Evolutionary conservation across 768 basidiomycete species (phyloP), one percentile per base, ranked within the genome.

Genomic region (Daedaleopsis nitida): DNA sequence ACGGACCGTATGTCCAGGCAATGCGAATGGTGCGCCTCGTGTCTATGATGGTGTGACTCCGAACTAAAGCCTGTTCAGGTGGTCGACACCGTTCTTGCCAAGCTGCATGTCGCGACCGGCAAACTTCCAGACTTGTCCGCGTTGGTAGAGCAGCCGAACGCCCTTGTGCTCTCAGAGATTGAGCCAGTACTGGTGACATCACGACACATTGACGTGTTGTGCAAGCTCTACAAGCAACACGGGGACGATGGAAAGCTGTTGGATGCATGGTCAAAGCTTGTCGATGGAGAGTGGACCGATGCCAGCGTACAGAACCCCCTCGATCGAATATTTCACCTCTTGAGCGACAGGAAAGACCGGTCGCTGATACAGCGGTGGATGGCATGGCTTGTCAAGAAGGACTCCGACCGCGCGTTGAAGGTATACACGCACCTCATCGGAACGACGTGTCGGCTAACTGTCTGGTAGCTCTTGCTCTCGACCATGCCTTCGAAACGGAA

Each of bases 1-100:
- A 39, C 23, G 63, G 55, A n/a, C 55, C 61, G 34, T 62, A 60
- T 23, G 39, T 55, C 37, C 64, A 59, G 21, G 63, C 57, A 7
- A 38, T 69, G 27, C 66, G 63, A 43, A 62, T 64, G 59, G 73
- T 69, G 58, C 61, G 65, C 64, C 5, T 34, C 13, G 8, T 47
- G 23, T 35, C 9, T 44, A 10, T 14, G 1, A 1, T 21, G 16
- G 14, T 13, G 39, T 19, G 17, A 13, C 43, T 16, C 35, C 27
- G 45, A 24, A 19, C 24, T 19, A 34, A 50, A 9, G 9, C 12
- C 48, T 27, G 1, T 1, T 11, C 27, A 92, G 91, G 81, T 86
- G 32, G 86, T 94, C n/a, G 92, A 94, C 70, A 94, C 91, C 1
- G 86, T 87, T 0, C 81, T 92, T 0, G 85, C 82, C n/a, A 91